Conservation (phyloP, 148 eudicot genomes). For the Polygonum maritimum region DNA sequence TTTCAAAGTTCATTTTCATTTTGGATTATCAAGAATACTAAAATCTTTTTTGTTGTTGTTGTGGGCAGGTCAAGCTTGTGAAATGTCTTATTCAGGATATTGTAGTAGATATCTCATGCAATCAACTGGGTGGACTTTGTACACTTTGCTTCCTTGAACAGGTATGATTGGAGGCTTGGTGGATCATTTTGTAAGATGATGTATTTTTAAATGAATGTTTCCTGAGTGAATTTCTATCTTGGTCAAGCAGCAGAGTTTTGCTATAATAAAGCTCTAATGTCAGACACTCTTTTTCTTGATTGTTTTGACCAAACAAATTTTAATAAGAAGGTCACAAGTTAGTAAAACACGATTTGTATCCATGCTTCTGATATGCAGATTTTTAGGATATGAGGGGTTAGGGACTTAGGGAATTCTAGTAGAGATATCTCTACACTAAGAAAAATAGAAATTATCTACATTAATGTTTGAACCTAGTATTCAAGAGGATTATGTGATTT, state of each 20-base stretch:
- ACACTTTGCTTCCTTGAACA: slow-evolving; percentile 48
- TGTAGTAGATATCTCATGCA: slow-evolving; percentile 47
- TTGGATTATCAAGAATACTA: background rate
- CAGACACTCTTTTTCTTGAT: background rate
- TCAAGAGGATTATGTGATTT: too few relatives aligned
- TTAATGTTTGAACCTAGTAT: too few relatives aligned
- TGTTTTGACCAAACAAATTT: background rate
- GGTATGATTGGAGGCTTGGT: slow-evolving; percentile 17
- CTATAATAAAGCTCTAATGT: background rate
- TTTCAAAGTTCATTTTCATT: background rate
- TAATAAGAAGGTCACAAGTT: background rate
- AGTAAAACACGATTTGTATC: background rate
- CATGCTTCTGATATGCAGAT: slow-evolving; percentile 18
- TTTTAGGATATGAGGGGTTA: too few relatives aligned
- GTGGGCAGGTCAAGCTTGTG: slow-evolving; percentile 57
- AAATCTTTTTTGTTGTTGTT: slow-evolving; percentile 13
- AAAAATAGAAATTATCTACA: too few relatives aligned
- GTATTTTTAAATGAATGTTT: background rate
- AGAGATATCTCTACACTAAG: too few relatives aligned
- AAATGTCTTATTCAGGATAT: slow-evolving; percentile 46
- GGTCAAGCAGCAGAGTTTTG: background rate
- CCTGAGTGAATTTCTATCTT: background rate
- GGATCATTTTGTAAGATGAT: background rate
- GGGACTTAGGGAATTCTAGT: too few relatives aligned
- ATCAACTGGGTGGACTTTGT: slow-evolving; percentile 56